Evolutionary conservation across 2,329 filamentous ascomycete genomes (phyloP).

Genomic region (Hypoxylon sp.): DNA sequence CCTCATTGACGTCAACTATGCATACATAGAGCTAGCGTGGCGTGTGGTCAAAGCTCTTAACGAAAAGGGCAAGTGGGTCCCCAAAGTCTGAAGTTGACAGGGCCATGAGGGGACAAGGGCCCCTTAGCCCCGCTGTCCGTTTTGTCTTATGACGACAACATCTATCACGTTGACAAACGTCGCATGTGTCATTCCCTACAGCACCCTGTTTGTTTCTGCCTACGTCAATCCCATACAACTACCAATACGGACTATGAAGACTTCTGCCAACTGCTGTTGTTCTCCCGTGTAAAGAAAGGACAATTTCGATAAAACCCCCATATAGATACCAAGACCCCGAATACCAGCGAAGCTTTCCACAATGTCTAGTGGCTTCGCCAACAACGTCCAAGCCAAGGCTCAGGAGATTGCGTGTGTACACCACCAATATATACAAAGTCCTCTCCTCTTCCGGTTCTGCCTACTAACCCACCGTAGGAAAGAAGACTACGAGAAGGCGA

Average conservation of each 20-base stretch:
- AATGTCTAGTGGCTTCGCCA: conserved; percentile 45
- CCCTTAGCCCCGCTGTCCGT: background rate
- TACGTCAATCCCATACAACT: background rate
- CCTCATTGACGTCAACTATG: background rate
- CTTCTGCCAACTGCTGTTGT: background rate
- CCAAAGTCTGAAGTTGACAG: conserved; percentile 1
- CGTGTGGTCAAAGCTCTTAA: conserved; percentile 25
- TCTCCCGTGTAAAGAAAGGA: background rate
- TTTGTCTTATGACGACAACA: conserved; percentile 35
- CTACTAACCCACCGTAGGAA: conserved; percentile 57
- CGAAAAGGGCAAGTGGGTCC: conserved; percentile 30
- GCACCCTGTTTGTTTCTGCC: no score
- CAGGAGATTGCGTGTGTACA: conserved; percentile 64
- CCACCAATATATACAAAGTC: conserved; percentile 10
- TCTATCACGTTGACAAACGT: conserved; percentile 13
- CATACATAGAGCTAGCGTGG: background rate
- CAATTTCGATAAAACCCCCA: background rate
- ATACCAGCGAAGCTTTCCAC: background rate
- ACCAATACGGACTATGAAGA: background rate
- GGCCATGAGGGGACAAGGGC: background rate
- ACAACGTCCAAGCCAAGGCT: conserved; percentile 58
- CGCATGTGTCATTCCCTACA: conserved; percentile 24
- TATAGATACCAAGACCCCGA: background rate
- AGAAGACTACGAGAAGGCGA: conserved; percentile 79
- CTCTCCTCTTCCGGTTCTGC: background rate